These are phyloP conservation scores for Ceratocystis colombiana DNA, from an alignment of 2,329 filamentous ascomycete genomes.

Conservation along the genomic window DNA sequence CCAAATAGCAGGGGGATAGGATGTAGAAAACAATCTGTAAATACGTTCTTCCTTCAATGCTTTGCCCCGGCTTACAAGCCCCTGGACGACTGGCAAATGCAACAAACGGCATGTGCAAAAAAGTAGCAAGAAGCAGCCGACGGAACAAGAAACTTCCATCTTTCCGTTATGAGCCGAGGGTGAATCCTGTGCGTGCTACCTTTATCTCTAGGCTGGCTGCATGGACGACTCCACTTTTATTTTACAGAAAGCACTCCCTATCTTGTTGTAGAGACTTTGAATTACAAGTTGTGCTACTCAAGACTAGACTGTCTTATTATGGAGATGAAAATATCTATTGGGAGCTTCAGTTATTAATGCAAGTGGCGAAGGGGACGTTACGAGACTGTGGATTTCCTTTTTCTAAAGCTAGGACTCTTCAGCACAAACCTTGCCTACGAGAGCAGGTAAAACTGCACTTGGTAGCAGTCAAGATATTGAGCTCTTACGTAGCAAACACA, in stretches of 20 bases:
- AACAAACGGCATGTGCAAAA: background rate
- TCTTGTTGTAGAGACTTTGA: background rate
- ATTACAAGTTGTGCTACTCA: background rate
- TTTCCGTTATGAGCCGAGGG: slow-evolving; percentile 15
- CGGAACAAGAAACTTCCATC: slow-evolving; percentile 17
- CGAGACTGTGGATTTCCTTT: no score
- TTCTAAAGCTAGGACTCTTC: no score
- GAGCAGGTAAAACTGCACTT: no score
- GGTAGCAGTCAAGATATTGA: background rate
- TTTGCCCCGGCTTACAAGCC: slow-evolving; percentile 8
- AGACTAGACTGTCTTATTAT: background rate
- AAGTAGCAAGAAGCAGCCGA: slow-evolving; percentile 2
- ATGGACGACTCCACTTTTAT: background rate
- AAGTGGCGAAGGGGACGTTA: background rate
- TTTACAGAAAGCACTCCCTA: background rate
- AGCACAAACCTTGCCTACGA: no score
- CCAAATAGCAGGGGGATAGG: background rate
- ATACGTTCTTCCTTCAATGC: background rate
- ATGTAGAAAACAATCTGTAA: slow-evolving; percentile 10
- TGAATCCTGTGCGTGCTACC: slow-evolving; percentile 9
- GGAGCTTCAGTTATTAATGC: background rate
- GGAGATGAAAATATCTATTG: background rate
- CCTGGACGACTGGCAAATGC: background rate
- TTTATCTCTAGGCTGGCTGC: background rate
- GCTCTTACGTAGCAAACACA: background rate